These are phyloP conservation scores for Selenicereus undatus DNA, from an alignment of 148 eudicot species.

Conservation along the genomic window DNA sequence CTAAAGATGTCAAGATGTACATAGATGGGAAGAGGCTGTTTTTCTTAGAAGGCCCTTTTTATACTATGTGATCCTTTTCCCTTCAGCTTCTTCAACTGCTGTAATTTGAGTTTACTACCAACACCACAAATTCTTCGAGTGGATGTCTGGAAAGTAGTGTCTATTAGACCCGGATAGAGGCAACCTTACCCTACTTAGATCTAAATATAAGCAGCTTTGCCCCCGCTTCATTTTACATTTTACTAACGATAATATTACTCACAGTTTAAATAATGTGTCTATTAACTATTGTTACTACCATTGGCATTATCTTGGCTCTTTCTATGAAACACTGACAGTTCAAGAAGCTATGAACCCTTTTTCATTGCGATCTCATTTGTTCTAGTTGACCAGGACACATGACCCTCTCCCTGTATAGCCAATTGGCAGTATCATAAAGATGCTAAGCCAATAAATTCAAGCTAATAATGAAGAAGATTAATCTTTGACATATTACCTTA, in stretches of 20 bases:
- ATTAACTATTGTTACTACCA: neutral
- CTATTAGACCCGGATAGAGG: neutral
- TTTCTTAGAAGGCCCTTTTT: neutral
- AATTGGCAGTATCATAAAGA: neutral
- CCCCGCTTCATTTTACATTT: neutral
- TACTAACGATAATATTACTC: neutral
- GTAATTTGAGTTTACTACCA: neutral
- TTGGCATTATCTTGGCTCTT: neutral
- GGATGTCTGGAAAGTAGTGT: neutral
- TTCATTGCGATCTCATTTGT: neutral
- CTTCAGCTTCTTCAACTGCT: neutral
- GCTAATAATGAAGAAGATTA: neutral
- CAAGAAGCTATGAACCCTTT: neutral
- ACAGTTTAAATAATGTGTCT: too few species aligned
- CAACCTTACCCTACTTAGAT: neutral
- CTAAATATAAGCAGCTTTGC: neutral
- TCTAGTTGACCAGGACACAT: too few species aligned
- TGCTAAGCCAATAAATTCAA: neutral
- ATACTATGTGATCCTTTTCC: neutral
- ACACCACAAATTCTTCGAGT: neutral
- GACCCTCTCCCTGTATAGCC: neutral
- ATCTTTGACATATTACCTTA: conserved; percentile 15
- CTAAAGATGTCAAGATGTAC: neutral
- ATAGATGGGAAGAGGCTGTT: neutral
- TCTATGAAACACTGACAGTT: neutral